These are phyloP conservation scores for Leishmania turanica DNA, from an alignment of 208 protist species.

Conservation along the genomic window DNA sequence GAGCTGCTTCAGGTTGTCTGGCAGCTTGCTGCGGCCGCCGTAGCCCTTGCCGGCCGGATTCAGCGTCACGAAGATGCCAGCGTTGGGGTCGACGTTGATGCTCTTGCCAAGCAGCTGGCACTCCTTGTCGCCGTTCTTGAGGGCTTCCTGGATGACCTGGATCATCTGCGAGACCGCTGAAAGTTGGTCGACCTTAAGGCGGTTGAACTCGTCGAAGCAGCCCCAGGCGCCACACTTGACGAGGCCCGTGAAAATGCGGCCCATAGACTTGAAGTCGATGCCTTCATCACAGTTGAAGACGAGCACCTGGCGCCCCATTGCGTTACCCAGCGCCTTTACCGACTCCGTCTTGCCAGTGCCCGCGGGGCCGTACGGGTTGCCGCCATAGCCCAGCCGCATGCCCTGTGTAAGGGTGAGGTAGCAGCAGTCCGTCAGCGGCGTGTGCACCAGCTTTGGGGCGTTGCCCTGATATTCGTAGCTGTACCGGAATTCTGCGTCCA, in stretches of 20 bases:
- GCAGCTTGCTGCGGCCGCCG: conserved; percentile 97
- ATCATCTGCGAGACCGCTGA: conserved; percentile 99
- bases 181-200: conserved; percentile 98
- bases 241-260: conserved; percentile 98
- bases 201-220: conserved; percentile 99
- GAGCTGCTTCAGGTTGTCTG: conserved; percentile 99
- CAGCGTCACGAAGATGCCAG: conserved; percentile 99
- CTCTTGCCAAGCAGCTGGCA: conserved; percentile 93
- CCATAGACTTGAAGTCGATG: conserved; percentile 99
- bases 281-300: conserved; percentile 99
- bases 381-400: conserved; percentile 98
- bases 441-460: conserved; percentile 98
- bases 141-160: conserved; percentile 97
- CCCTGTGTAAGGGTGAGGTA: conserved; percentile 98
- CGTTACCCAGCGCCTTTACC: conserved; percentile 98
- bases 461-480: conserved; percentile 99
- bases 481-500: conserved; percentile 96
- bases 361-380: conserved; percentile 98
- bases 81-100: conserved; percentile 95
- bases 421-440: conserved; percentile 98
- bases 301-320: conserved; percentile 97
- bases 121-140: conserved; percentile 89
- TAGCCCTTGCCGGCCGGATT: conserved; percentile 99
- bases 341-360: conserved; percentile 99
- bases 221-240: conserved; percentile 99